Base-by-base conservation (phyloP, 208 protist species). In the Acanthamoeba castellanii region DNA sequence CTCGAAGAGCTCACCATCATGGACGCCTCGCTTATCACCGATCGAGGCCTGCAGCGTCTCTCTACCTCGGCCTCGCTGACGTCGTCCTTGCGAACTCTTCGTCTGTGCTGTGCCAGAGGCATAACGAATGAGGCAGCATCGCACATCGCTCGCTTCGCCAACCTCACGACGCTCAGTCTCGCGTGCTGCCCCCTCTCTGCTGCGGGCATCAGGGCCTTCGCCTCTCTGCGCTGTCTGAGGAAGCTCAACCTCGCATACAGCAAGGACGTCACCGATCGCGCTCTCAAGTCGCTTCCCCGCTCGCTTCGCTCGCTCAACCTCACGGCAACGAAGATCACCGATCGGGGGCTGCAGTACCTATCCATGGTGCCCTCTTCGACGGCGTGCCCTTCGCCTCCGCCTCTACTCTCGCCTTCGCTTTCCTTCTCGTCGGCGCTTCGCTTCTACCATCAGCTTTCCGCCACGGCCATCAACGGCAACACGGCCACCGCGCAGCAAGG, bases 341-440 rank as follows among this genome's bases (percentile, higher is more conserved):
- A 78, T 27, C 30, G 70, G 5, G 70, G 70, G 4, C n/a, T 78
- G 34, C 70, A 78, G 34, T 78, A 78, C 70, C 34, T 78, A 0
- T 37, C 70, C 16, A 50, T 47, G 16, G 16, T 1, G 5, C 70
- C 70, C 30, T 7, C 18, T 1, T 47, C 34, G 34, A 5, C 32
- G 14, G 3, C 30, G 7, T 78, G 70, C 18, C 30, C 70, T 13
- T 78, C 70, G 30, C 70, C 70, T 78, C 70, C 70, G 2, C 70
- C 70, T 37, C 70, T 78, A 6, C 37, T 78, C 14, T 78, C 70
- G 70, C 70, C 70, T 47, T 78, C 70, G 70, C 70, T 78, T 50
- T 78, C 70, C 30, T 78, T 78, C 34, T 37, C 70, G 30, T 78
- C 70, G 30, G 70, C 70, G 30, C 70, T 78, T 37, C 70, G 70